Evolutionary conservation across 1,284 basidiomycete species (phyloP), one percentile per base, ranked within the genome.

Genomic region (Papiliotrema terrestris): DNA sequence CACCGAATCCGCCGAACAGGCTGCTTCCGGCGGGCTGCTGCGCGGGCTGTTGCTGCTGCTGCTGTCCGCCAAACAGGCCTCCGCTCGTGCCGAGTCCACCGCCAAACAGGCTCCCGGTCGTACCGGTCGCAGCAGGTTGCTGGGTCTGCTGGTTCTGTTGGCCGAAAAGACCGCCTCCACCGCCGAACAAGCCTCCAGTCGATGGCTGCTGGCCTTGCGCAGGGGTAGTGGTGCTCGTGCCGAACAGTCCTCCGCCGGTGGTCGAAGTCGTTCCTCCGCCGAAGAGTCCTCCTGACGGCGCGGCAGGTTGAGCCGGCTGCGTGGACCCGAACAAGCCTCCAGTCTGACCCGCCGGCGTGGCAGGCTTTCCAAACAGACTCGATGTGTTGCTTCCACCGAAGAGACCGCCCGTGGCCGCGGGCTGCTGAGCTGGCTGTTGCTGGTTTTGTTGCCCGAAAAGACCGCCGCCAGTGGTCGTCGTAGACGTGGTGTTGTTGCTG

Each of bases 51-150:
- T 65, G 70, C 58, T 80, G 78, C 26, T 74, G 73, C 52, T 65
- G 70, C 58, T 80, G 78, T 25, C 74, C 72, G 23, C 80, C 80
- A 58, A 83, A 83, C 48, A 79, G 65, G 39, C 74, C 74, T 3
- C 75, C 75, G 6, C 55, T 51, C 20, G 59, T 49, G 22, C 53
- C 54, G 23, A n/a, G n/a, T n/a, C n/a, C 39, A 37, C 55, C 57
- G 15, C 72, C 68, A 41, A 73, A 73, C 43, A 69, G 54, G 32
- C 69, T 59, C 2, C 56, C 55, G 26, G 57, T 55, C 4, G 58
- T 54, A 37, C 62, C 55, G 19, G 62, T 51, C 11, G 56, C 54
- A 26, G 65, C 62, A 49, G 67, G 58, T 54, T 25, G 55, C n/a
- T 38, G 39, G 20, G 17, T 52, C 39, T 60, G 52, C 39, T 59